Percentiles rank a stretch among this genome's conserved stretches.
phyloP scores from a whole-genome alignment of 1,139 yeast genomes.

The Debaryomycetaceae sp. region DNA sequence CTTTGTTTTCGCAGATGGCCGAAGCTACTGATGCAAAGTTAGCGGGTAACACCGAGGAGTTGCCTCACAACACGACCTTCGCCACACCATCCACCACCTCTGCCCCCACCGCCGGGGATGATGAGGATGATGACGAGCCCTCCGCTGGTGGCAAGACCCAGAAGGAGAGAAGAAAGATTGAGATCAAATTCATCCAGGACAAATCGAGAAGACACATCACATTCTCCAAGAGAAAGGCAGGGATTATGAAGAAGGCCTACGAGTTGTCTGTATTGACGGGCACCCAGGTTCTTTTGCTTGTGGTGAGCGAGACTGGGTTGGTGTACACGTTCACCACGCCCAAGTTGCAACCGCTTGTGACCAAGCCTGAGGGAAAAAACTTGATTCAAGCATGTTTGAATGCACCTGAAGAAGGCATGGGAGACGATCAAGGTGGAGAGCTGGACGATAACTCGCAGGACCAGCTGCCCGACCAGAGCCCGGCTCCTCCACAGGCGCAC shows the following conservation, averaged over 20 bases:
- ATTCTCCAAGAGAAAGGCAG: constrained; percentile 95
- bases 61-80: constrained; percentile 19
- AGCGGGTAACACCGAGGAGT: constrained; percentile 33
- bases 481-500: constrained; percentile 21
- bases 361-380: constrained; percentile 95
- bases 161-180: constrained; percentile 93
- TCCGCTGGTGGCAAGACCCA: constrained; percentile 50
- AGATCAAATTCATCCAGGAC: constrained; percentile 94
- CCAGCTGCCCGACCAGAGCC: constrained; percentile 36
- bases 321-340: constrained; percentile 99
- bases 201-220: constrained; percentile 97
- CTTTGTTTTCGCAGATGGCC: constrained; percentile 25
- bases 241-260: constrained; percentile 98
- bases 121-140: constrained; percentile 72
- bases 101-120: constrained; percentile 29
- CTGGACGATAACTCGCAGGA: constrained; percentile 48
- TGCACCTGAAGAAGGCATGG: constrained; percentile 73
- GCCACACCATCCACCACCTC: constrained; percentile 17
- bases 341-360: constrained; percentile 93
- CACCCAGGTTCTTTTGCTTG: constrained; percentile 88
- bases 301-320: constrained; percentile 94
- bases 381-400: constrained; percentile 94
- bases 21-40: constrained; percentile 38
- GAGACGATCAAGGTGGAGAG: constrained; percentile 62
- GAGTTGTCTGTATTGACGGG: constrained; percentile 95